phyloP scores from a whole-genome alignment of 108 stramenopile species.

The Skeletonema menzelii region DNA sequence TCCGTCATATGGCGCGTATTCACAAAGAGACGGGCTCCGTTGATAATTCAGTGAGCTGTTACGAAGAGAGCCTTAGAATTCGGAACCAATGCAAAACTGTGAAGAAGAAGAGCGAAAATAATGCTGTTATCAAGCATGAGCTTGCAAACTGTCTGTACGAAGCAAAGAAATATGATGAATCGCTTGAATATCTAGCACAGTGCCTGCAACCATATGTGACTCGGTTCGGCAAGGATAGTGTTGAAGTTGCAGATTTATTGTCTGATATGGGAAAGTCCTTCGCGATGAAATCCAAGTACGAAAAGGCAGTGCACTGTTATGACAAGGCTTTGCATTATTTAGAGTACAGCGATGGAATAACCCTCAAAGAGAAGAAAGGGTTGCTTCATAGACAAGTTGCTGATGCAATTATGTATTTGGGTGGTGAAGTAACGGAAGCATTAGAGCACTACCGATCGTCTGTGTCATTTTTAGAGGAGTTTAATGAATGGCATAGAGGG shows the following conservation, averaged over 20 bases:
- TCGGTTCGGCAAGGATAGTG: slow-evolving; percentile 44
- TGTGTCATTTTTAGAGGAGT: slow-evolving; percentile 39
- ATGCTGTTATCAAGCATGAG: slow-evolving; percentile 21
- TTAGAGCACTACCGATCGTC: slow-evolving; percentile 46
- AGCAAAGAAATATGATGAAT: slow-evolving; percentile 21
- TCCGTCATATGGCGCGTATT: slow-evolving; percentile 29
- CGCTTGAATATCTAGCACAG: slow-evolving; percentile 33
- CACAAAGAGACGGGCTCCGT: slow-evolving; percentile 10
- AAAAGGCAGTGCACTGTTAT: slow-evolving; percentile 35
- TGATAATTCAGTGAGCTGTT: slow-evolving; percentile 13
- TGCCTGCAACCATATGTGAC: slow-evolving; percentile 29
- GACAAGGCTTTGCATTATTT: slow-evolving; percentile 46
- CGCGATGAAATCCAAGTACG: slow-evolving; percentile 17
- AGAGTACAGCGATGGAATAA: slow-evolving; percentile 28
- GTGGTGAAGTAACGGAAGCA: slow-evolving; percentile 34
- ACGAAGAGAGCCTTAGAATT: slow-evolving; percentile 27
- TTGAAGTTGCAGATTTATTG: slow-evolving; percentile 42
- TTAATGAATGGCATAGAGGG: slow-evolving; percentile 15
- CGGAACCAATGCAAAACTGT: slow-evolving; percentile 18
- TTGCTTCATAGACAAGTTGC: slow-evolving; percentile 44
- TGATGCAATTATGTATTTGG: slow-evolving; percentile 25
- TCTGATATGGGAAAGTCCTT: slow-evolving; percentile 41
- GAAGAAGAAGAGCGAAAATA: slow-evolving; percentile 18
- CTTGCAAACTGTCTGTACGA: slow-evolving; percentile 25
- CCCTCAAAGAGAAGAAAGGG: slow-evolving; percentile 37